Base-by-base conservation (phyloP, 495 filamentous ascomycete genomes). In the Eremomyces bilateralis region DNA sequence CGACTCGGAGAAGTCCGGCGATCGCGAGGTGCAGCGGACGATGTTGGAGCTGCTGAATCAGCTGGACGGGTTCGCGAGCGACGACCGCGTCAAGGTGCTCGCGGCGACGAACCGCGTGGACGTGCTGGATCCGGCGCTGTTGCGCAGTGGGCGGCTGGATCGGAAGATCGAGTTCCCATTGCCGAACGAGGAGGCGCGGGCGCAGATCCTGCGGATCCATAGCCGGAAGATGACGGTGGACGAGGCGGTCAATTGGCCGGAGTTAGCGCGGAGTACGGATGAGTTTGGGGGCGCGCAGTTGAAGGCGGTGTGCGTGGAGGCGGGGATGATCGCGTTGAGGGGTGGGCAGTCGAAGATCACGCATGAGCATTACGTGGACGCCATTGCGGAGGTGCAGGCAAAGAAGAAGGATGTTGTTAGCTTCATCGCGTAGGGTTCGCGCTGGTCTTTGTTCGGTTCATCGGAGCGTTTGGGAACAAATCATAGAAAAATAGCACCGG, bases 41-140 rank as follows among this genome's bases (percentile, higher is more conserved):
- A 99, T 99, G 88, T 61, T 99, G 59, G 88, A 99, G 52, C 69
- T 99, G 19, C 77, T 99, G 43, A 99, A 99, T 62, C 88, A 99
- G 60, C 72, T 99, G 12, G 88, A 99, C 52, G 88, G 88, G 31
- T 99, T 99, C 51, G 90, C 88, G 1, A 90, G 80, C n/a, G 90
- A 95, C 47, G 90, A 99, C 52, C 73, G 90, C 1, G 85, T 99
- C 67, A 99, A 99, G 60, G 88, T 99, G 3, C 73, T 99, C 13
- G 90, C 90, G 2, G 88, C 88, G 38, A 99, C 88, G 19, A 99
- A 99, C 63, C 78, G 88, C 42, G 80, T 99, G 32, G 88, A 99
- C 47, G 90, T 99, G 12, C 70, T 99, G 12, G 88, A 99, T 52
- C 88, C 88, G 1, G 88, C 88, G 5, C 64, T 99, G 21, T 66